phyloP scores from a whole-genome alignment of 2,329 filamentous ascomycete genomes.

The Fusarium oxysporum region DNA sequence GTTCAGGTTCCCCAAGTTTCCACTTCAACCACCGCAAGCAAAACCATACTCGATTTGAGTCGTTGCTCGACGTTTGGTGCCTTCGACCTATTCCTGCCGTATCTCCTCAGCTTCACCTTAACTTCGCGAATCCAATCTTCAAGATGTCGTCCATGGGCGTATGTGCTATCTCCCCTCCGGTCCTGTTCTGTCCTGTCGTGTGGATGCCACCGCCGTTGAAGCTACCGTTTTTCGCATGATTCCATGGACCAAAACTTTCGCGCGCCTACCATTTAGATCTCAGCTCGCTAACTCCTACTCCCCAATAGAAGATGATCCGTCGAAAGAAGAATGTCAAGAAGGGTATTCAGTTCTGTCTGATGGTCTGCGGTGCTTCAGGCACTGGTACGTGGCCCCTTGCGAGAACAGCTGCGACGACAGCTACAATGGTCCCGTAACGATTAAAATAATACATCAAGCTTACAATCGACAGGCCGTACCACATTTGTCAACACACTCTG shows the following conservation, averaged over 20 bases:
- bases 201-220: conserved; percentile 36
- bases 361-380: conserved; percentile 99
- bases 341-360: conserved; percentile 99
- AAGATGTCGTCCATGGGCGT: conserved; percentile 52
- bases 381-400: conserved; percentile 75
- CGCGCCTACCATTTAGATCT: conserved; percentile 26
- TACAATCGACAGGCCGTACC: conserved; percentile 78
- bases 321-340: conserved; percentile 99
- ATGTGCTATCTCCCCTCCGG: conserved; percentile 40
- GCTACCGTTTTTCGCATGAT: conserved; percentile 39
- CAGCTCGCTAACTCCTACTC: conserved; percentile 45
- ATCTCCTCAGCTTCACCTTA: conserved; percentile 31
- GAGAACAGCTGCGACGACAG: conserved; percentile 25
- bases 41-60: conserved; percentile 42
- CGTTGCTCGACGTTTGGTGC: conserved; percentile 37
- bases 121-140: conserved; percentile 33
- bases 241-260: conserved; percentile 22
- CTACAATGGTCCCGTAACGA: conserved; percentile 18
- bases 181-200: conserved; percentile 19
- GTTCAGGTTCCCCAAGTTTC: conserved; percentile 42
- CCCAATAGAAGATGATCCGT: conserved; percentile 87
- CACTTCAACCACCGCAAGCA: conserved; percentile 47
- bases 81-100: conserved; percentile 36
- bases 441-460: conserved; percentile 33
- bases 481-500: conserved; percentile 99